phyloP scores from a whole-genome alignment of 176 grass and related monocot species.

The Avena insularis region DNA sequence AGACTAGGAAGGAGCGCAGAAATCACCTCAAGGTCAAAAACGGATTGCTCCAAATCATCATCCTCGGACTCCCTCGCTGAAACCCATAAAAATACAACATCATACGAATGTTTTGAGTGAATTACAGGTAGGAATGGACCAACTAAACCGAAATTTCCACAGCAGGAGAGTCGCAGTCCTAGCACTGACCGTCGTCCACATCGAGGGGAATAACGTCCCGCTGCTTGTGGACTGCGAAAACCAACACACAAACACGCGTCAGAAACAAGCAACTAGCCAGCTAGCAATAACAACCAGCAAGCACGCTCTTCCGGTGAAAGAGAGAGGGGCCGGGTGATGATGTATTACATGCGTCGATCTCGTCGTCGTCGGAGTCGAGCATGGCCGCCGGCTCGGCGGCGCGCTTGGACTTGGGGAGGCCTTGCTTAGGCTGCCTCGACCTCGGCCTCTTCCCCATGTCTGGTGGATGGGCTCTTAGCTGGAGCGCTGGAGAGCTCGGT shows the following conservation, averaged over 20 bases:
- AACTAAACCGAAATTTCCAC: background rate
- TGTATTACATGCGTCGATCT: conserved; percentile 78
- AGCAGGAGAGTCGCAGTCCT: background rate
- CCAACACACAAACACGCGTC: background rate
- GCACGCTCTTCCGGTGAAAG: background rate
- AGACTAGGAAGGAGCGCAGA: background rate
- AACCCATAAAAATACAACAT: conserved; percentile 10
- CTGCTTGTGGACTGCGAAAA: conserved; percentile 80
- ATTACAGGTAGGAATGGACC: background rate
- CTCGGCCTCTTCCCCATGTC: conserved; percentile 66
- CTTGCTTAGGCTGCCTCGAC: background rate
- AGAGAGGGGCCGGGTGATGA: background rate
- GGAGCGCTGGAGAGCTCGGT: background rate
- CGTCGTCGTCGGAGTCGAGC: conserved; percentile 62
- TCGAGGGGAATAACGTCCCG: conserved; percentile 78
- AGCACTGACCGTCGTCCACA: conserved; percentile 47
- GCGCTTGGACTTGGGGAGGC: conserved; percentile 32
- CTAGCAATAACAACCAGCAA: background rate
- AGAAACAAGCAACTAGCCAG: background rate
- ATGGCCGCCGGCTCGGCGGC: conserved; percentile 17
- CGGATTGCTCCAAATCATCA: conserved; percentile 68
- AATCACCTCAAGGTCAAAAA: conserved; percentile 71
- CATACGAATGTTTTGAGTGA: conserved; percentile 16
- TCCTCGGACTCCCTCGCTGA: conserved; percentile 57
- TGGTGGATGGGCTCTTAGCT: background rate